phyloP scores from a whole-genome alignment of 2,329 filamentous ascomycete species.

The Dactylonectria estremocensis region DNA sequence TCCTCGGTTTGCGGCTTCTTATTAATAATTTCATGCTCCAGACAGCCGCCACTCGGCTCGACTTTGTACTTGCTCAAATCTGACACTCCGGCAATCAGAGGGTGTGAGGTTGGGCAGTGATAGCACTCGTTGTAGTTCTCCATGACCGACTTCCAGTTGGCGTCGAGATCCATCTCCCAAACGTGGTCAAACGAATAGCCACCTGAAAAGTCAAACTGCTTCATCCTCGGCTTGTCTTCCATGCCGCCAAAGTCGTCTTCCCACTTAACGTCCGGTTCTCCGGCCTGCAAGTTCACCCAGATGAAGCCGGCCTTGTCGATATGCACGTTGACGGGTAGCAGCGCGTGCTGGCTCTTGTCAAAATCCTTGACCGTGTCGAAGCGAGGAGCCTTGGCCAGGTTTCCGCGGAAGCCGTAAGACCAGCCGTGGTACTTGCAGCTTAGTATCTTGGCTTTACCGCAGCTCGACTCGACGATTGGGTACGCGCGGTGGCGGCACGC shows the following conservation, averaged over 20 bases:
- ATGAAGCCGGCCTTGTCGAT: constrained; percentile 69
- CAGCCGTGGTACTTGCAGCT: constrained; percentile 75
- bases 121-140: constrained; percentile 79
- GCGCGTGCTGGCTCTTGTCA: constrained; percentile 67
- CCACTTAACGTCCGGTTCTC: constrained; percentile 63
- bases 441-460: constrained; percentile 66
- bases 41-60: constrained; percentile 61
- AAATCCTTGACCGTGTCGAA: constrained; percentile 71
- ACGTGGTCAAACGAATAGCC: constrained; percentile 69
- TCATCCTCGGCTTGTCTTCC: constrained; percentile 61
- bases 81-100: constrained; percentile 68
- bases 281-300: constrained; percentile 70
- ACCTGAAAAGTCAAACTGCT: constrained; percentile 60
- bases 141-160: constrained; percentile 72
- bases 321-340: constrained; percentile 68
- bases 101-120: constrained; percentile 72
- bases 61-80: constrained; percentile 69
- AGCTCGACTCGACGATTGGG: constrained; percentile 65
- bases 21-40: constrained; percentile 62
- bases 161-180: constrained; percentile 70
- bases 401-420: constrained; percentile 72
- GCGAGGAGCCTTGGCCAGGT: constrained; percentile 72
- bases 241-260: constrained; percentile 64
- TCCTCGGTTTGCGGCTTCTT: constrained; percentile 62
- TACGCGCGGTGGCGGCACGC: constrained; percentile 73